Conservation (phyloP, 179 eudicot species). For the Vitellaria paradoxa region DNA sequence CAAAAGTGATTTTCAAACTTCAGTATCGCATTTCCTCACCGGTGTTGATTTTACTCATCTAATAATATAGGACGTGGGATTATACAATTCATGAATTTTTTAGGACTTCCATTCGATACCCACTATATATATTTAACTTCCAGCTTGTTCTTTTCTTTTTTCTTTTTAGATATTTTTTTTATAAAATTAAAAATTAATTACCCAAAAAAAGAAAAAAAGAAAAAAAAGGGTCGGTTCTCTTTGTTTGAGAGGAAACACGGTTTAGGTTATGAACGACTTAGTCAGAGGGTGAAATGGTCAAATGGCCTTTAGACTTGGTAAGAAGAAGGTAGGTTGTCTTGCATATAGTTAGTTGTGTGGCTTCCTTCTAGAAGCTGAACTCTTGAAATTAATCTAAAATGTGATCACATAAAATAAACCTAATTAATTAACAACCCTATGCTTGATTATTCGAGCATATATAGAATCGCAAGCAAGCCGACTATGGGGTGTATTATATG, state of each 20-base stretch:
- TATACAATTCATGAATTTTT: no score
- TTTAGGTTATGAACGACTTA: not conserved
- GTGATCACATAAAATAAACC: not conserved
- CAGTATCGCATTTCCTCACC: no score
- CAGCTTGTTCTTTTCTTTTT: no score
- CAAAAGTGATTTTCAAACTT: not conserved
- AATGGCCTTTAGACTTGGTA: not conserved
- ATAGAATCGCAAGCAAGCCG: not conserved
- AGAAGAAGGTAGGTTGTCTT: slow-evolving; percentile 5
- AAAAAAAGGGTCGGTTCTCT: no score
- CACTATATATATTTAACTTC: no score
- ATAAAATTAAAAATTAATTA: not conserved
- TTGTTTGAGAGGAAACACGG: not conserved
- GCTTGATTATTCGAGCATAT: not conserved
- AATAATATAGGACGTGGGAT: no score
- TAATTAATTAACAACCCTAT: not conserved
- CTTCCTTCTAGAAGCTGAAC: slow-evolving; percentile 7
- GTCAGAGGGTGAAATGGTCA: not conserved
- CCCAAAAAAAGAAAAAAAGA: no score
- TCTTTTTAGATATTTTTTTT: not conserved
- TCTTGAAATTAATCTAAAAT: not conserved
- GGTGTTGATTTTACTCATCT: no score
- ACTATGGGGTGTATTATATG: not conserved
- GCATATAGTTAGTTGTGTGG: not conserved
- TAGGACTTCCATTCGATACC: no score